A percentile compares a stretch with the other conserved stretches of the same genome.
These are phyloP conservation scores for Ascochyta rabiei DNA, from an alignment of 2,329 filamentous ascomycete genomes.

Conservation along the genomic window DNA sequence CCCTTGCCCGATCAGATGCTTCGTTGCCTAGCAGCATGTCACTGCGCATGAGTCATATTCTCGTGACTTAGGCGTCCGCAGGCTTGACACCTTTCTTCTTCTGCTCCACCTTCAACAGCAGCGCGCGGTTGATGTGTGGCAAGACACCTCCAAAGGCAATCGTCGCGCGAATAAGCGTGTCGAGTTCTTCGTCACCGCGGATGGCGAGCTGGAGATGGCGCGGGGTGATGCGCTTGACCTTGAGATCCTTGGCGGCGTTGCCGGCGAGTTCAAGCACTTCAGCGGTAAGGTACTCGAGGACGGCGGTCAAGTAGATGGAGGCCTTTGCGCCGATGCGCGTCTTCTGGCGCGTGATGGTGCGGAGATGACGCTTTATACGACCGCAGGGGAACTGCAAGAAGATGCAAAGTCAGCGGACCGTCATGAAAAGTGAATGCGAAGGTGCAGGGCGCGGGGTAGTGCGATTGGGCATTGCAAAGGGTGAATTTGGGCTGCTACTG, in stretches of 20 bases:
- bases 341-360: slow-evolving; percentile 99
- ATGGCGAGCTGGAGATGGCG: slow-evolving; percentile 98
- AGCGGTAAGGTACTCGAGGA: slow-evolving; percentile 96
- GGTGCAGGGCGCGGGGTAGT: slow-evolving; percentile 26
- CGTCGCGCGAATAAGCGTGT: slow-evolving; percentile 95
- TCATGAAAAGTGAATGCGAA: slow-evolving; percentile 16
- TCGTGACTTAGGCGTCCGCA: slow-evolving; percentile 32
- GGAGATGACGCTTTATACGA: slow-evolving; percentile 99
- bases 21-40: slow-evolving; percentile 7
- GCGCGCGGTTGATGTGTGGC: slow-evolving; percentile 96
- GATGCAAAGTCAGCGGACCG: slow-evolving; percentile 33
- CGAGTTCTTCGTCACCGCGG: slow-evolving; percentile 96
- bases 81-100: slow-evolving; percentile 90
- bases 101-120: slow-evolving; percentile 94
- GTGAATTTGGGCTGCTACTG: slow-evolving; percentile 53
- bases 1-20: background rate
- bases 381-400: slow-evolving; percentile 87
- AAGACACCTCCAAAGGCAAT: slow-evolving; percentile 98
- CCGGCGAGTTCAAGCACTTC: slow-evolving; percentile 98
- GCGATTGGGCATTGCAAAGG: slow-evolving; percentile 24
- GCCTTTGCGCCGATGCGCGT: slow-evolving; percentile 99
- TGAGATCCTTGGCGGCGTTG: slow-evolving; percentile 98
- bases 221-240: slow-evolving; percentile 99
- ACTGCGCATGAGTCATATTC: slow-evolving; percentile 6
- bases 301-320: slow-evolving; percentile 96